These are phyloP conservation scores for Macrocybe gigantea DNA, from an alignment of 768 basidiomycete species.

Conservation along the genomic window DNA sequence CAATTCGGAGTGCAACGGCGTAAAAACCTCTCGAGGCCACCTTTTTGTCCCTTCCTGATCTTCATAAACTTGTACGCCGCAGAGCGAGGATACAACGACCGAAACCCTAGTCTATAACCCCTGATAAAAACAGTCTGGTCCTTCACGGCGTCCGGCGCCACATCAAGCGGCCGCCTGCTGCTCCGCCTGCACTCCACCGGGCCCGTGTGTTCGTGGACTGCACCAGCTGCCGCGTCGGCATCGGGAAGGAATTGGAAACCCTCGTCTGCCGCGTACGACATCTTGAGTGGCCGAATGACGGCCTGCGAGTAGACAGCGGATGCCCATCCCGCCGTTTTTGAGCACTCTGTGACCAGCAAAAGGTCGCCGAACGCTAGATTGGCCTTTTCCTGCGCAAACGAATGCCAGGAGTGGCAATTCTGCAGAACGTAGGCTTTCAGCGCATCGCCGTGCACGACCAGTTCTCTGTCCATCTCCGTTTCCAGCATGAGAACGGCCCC, in stretches of 20 bases:
- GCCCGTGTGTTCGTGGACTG: constrained; percentile 3
- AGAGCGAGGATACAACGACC: constrained; percentile 3
- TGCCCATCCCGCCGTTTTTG: constrained; percentile 12
- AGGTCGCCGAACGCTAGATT: constrained; percentile 9
- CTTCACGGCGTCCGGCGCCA: background rate
- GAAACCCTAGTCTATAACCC: constrained; percentile 7
- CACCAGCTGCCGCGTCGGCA: background rate
- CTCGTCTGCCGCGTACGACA: constrained; percentile 7
- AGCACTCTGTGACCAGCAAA: constrained; percentile 12
- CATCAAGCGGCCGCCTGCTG: background rate
- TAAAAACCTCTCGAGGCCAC: too few relatives aligned
- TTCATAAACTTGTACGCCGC: constrained; percentile 2
- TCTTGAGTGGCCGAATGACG: constrained; percentile 5
- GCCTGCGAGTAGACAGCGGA: constrained; percentile 12
- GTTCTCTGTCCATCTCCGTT: constrained; percentile 6
- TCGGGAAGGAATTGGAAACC: background rate
- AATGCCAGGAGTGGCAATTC: constrained; percentile 10
- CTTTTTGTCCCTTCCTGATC: background rate
- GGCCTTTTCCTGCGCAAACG: constrained; percentile 3
- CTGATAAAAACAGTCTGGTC: constrained; percentile 12
- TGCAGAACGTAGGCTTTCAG: constrained; percentile 5
- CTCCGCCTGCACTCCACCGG: constrained; percentile 5
- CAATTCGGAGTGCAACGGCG: background rate
- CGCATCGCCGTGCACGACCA: constrained; percentile 2
- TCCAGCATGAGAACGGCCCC: constrained; percentile 10